Evolutionary conservation across 2,329 filamentous ascomycete genomes (phyloP), one percentile per base, ranked within the genome.

Genomic region (Pseudogymnoascus sp.): DNA sequence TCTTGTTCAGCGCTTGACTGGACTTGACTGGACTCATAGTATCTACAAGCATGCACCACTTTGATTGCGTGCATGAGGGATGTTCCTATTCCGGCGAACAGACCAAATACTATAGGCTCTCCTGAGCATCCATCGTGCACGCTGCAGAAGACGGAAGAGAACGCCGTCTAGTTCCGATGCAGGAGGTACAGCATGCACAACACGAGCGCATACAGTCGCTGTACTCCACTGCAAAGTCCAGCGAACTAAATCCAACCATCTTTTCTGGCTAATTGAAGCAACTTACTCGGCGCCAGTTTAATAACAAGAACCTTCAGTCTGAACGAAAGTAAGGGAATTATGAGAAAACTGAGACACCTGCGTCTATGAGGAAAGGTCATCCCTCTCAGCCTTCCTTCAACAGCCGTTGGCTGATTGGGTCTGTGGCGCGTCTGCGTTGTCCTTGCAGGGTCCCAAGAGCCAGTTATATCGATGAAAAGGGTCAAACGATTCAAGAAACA

Each of bases 151-250:
- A 25, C 59, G 59, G 59, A 60, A 60, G 59, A 60, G 59, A 28
- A 56, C 37, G 59, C 59, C 59, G 59, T 60, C 59, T 34, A 40
- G 21, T 60, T 60, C 34, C 59, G 34, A 60, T 60, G 59, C 23
- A 38, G 12, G 59, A 60, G 59, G 59, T 60, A 60, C 59, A 60
- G 59, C n/a, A 56, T 56, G 49, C 49, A 56, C 49, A 56, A 56
- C 49, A 56, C 25, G 28, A 56, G 49, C 28, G 49, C 49, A 56
- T 56, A 56, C 49, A 34, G 49, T 56, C 25, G 49, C 49, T 56
- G 49, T 56, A 56, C 49, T 53, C 46, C 14, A 16, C 49, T 56
- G 49, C 25, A 34, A 53, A 31, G 49, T 56, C 49, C 25, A 56
- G 25, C 49, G 49, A 56, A 56, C 49, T 56, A 34, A 34, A 31